Conservation (phyloP, 2,329 filamentous ascomycete species). For the Dothistroma pini region DNA sequence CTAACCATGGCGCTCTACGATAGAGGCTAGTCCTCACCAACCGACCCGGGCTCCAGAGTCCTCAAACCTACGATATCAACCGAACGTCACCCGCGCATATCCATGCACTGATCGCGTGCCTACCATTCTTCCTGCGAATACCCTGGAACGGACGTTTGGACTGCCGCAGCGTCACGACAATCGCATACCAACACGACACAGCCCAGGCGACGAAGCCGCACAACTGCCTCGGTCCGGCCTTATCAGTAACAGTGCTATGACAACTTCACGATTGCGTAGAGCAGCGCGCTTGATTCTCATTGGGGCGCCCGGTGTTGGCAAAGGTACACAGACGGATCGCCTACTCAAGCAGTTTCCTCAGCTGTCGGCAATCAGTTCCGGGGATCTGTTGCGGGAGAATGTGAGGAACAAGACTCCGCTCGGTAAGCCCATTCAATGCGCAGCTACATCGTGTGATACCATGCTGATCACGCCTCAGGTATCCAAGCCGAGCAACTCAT, state of each 20-base stretch:
- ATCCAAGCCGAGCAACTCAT: constrained; percentile 88
- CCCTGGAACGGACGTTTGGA: neutral
- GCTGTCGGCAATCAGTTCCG: constrained; percentile 86
- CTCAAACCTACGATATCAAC: constrained; percentile 9
- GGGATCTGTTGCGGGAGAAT: constrained; percentile 87
- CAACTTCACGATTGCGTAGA: constrained; percentile 44
- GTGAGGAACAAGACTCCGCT: constrained; percentile 83
- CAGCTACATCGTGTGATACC: neutral
- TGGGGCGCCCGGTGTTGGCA: constrained; percentile 93
- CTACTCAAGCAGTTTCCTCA: constrained; percentile 84
- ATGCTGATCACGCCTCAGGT: constrained; percentile 51
- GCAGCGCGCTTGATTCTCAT: constrained; percentile 93
- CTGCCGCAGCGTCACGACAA: neutral
- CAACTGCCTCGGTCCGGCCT: constrained; percentile 3
- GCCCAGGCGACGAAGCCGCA: neutral
- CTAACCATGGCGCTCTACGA: constrained; percentile 26
- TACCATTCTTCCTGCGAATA: neutral
- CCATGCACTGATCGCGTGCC: neutral
- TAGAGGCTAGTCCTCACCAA: constrained; percentile 22
- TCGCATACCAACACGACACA: neutral
- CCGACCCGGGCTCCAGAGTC: constrained; percentile 14
- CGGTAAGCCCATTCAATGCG: constrained; percentile 53
- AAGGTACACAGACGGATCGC: constrained; percentile 87
- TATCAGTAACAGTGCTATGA: constrained; percentile 8
- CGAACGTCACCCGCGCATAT: neutral